phyloP scores from a whole-genome alignment of 305 asterid species.

The Fraxinus angustifolia region DNA sequence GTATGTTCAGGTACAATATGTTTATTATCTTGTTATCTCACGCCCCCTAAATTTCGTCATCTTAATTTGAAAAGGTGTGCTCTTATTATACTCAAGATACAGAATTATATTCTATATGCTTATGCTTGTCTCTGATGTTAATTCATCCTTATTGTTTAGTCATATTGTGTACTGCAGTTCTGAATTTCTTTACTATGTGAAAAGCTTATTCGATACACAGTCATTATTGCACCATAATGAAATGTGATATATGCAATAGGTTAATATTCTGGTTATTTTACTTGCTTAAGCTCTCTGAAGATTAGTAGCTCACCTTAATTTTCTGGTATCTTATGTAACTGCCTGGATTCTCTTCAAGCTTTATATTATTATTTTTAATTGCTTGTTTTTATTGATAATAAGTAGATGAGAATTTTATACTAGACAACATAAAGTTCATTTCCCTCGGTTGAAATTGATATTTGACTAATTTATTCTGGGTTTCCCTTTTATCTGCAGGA shows the following conservation, averaged over 20 bases:
- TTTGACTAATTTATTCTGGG: neutral
- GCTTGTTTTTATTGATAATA: neutral
- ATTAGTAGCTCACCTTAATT: neutral
- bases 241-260: neutral
- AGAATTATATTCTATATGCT: neutral
- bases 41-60: neutral
- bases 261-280: neutral
- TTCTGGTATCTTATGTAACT: slow-evolving; percentile 10
- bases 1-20: slow-evolving; percentile 82
- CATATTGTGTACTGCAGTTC: neutral
- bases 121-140: neutral
- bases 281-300: neutral
- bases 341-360: slow-evolving; percentile 1
- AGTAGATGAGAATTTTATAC: neutral
- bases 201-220: neutral
- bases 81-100: neutral
- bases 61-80: slow-evolving; percentile 7
- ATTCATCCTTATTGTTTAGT: neutral
- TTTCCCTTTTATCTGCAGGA: neutral
- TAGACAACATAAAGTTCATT: neutral
- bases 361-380: neutral
- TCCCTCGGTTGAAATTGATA: neutral
- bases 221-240: neutral
- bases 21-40: slow-evolving; percentile 15
- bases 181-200: neutral